A percentile compares a stretch with the other conserved stretches of the same genome.
phyloP scores from a whole-genome alignment of 225 moss, liverwort and hornwort species.

The Straminergon stramineum region DNA sequence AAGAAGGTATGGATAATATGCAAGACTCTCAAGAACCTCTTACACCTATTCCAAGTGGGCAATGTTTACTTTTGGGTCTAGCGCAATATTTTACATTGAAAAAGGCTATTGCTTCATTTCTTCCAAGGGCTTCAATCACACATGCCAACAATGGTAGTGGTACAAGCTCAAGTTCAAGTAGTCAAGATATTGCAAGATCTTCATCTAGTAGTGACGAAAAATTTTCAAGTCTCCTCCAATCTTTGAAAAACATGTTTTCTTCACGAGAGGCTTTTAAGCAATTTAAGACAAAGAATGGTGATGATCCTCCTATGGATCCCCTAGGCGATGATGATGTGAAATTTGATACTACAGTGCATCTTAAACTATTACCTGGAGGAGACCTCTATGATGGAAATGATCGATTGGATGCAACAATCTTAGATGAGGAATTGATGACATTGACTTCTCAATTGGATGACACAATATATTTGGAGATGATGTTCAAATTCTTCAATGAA shows the following conservation, averaged over 20 bases:
- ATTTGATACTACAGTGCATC: background rate
- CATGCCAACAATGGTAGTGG: background rate
- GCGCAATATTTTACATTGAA: background rate
- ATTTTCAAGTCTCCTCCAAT: rapidly evolving
- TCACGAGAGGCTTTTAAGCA: background rate
- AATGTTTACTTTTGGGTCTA: background rate
- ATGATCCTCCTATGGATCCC: rapidly evolving
- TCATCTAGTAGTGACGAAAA: background rate
- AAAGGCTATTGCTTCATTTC: background rate
- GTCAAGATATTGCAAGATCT: background rate
- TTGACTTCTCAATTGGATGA: background rate
- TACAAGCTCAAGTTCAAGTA: background rate
- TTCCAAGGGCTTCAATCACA: background rate
- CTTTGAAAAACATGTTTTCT: background rate
- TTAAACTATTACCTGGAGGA: background rate
- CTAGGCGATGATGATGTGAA: background rate
- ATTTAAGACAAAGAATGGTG: background rate
- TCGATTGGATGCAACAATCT: background rate
- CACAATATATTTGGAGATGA: background rate
- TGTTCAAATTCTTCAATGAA: background rate
- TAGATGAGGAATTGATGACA: background rate
- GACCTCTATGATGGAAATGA: background rate
- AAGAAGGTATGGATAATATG: background rate
- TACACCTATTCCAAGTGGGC: background rate
- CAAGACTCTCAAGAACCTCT: background rate